Percentiles rank a stretch among this genome's conserved stretches.
Evolutionary conservation across 2,329 filamentous ascomycete species (phyloP).

Genomic region (Talaromyces atroroseus): DNA sequence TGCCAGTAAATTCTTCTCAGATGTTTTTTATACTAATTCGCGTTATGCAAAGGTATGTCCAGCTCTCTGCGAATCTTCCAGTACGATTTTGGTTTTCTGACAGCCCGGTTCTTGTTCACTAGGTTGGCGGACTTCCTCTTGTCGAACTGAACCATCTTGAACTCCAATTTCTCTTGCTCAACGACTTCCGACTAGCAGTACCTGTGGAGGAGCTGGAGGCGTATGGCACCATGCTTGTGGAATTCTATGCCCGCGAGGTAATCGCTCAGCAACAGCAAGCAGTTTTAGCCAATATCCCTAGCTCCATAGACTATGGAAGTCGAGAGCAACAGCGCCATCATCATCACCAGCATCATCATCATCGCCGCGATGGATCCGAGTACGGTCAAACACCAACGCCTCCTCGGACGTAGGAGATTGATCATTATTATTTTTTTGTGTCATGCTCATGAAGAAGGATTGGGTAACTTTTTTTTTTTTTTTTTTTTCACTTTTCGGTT

Average conservation of each 20-base stretch:
- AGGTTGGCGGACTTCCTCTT: conserved; percentile 92
- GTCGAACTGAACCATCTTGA: conserved; percentile 94
- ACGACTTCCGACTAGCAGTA: conserved; percentile 90
- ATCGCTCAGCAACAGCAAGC: conserved; percentile 49
- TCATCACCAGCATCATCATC: conserved; percentile 5
- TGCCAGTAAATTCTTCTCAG: conserved; percentile 98
- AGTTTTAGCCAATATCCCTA: conserved; percentile 1
- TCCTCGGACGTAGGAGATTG: conserved; percentile 4
- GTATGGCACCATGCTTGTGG: conserved; percentile 96
- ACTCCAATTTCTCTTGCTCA: conserved; percentile 88
- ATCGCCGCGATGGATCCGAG: conserved; percentile 8
- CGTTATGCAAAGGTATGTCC: conserved; percentile 88
- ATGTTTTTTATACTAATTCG: conserved; percentile 98
- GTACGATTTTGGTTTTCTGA: neutral
- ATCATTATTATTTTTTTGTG: neutral
- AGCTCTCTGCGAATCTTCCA: neutral
- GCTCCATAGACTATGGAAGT: conserved; percentile 1
- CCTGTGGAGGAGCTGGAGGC: conserved; percentile 93
- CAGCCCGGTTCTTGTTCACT: neutral
- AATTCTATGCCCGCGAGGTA: conserved; percentile 92
- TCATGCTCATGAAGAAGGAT: neutral
- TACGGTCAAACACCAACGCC: conserved; percentile 11
- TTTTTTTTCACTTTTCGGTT: neutral
- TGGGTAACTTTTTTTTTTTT: neutral
- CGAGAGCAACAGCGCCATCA: neutral